phyloP scores from a whole-genome alignment of 148 eudicot species.

The Amaranthus cruentus region DNA sequence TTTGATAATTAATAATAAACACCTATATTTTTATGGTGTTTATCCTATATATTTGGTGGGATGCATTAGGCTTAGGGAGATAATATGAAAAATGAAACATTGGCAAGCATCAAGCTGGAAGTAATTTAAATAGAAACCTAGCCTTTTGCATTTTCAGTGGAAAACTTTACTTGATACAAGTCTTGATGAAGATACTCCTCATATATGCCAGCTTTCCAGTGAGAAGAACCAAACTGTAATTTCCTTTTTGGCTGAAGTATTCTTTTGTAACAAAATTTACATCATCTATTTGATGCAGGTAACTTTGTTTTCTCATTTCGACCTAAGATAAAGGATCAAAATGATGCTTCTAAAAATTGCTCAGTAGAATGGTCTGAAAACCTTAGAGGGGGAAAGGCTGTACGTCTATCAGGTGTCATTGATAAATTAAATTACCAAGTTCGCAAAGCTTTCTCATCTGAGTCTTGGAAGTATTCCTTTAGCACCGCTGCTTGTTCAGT shows the following conservation, averaged over 20 bases:
- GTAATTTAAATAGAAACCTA: neutral
- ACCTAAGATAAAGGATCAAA: constrained; percentile 47
- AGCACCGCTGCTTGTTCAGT: constrained; percentile 61
- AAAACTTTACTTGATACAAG: neutral
- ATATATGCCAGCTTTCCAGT: neutral
- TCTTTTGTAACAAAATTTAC: constrained; percentile 2
- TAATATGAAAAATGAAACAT: neutral
- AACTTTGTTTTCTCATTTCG: constrained; percentile 83
- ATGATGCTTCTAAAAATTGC: constrained; percentile 26
- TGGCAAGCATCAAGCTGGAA: neutral
- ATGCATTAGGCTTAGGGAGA: neutral
- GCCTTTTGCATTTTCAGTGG: no score
- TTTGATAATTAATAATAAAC: no score
- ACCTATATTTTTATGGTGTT: no score
- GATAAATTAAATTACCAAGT: constrained; percentile 81
- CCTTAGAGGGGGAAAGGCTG: constrained; percentile 81
- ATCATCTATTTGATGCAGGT: constrained; percentile 48
- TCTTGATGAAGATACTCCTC: neutral
- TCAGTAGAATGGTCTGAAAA: constrained; percentile 80
- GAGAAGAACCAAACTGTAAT: neutral
- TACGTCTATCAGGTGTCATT: constrained; percentile 74
- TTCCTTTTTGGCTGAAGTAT: neutral
- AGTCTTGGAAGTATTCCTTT: constrained; percentile 55
- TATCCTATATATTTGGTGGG: neutral
- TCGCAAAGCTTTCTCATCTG: constrained; percentile 63